Conservation (phyloP, 352 stramenopile genomes). For the Elongisporangium anandrum region DNA sequence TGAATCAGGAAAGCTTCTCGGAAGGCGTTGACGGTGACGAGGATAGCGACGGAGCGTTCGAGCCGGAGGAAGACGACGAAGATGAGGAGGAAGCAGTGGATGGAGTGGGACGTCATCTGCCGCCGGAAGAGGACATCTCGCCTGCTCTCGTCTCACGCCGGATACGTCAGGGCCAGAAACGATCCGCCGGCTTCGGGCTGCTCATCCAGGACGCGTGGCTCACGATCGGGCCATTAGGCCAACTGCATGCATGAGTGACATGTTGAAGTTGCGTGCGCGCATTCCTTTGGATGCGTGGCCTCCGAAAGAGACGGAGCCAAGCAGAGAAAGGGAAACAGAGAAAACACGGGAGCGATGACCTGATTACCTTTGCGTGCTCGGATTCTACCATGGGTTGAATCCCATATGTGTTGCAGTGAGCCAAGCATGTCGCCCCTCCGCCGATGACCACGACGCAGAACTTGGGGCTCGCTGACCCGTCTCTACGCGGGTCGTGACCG, state of each 20-base stretch:
- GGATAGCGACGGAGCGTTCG: not conserved
- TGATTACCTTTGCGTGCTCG: not conserved
- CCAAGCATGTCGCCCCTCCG: not conserved
- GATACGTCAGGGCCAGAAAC: not conserved
- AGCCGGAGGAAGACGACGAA: not conserved
- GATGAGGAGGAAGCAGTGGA: conserved; percentile 1
- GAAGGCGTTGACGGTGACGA: conserved; percentile 10
- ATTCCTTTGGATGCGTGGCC: not conserved
- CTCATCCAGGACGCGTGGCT: not conserved
- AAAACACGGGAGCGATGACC: not conserved
- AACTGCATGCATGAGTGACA: not conserved
- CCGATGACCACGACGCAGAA: not conserved
- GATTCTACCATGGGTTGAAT: not conserved
- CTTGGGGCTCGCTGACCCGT: not conserved
- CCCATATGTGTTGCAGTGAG: not conserved
- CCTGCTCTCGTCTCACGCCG: not conserved
- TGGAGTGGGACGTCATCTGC: not conserved
- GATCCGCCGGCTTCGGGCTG: not conserved
- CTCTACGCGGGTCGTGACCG: not conserved
- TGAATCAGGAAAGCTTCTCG: conserved; percentile 6
- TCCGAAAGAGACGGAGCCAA: not conserved
- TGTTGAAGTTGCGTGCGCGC: not conserved
- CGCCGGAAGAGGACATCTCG: not conserved
- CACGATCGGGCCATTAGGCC: not conserved
- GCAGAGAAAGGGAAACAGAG: not conserved